phyloP scores from a whole-genome alignment of 2,329 filamentous ascomycete species.

The Paradendryphiella salina region DNA sequence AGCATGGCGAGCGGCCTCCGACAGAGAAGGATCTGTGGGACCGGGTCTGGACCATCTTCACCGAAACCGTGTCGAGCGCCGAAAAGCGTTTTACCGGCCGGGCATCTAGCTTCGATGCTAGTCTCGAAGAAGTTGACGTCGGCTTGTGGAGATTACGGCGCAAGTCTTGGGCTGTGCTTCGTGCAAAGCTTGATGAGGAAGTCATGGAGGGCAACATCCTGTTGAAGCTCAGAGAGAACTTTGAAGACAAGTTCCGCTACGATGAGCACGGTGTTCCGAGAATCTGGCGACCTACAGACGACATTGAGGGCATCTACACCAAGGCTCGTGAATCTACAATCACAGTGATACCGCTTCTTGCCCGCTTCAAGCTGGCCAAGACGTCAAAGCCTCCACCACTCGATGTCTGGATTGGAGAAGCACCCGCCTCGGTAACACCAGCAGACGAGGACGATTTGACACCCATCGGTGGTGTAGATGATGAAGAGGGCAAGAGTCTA shows the following conservation, averaged over 20 bases:
- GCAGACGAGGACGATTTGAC: conserved; percentile 88
- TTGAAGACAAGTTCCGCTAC: conserved; percentile 98
- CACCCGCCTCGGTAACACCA: conserved; percentile 72
- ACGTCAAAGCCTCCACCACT: conserved; percentile 81
- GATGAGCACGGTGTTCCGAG: conserved; percentile 91
- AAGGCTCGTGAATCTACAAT: conserved; percentile 90
- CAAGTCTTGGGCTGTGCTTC: conserved; percentile 91
- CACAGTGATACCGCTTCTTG: conserved; percentile 83
- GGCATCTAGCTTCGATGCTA: conserved; percentile 92
- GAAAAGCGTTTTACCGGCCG: conserved; percentile 83
- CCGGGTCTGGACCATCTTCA: conserved; percentile 87
- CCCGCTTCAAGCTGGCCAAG: conserved; percentile 76
- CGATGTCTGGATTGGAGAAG: conserved; percentile 76
- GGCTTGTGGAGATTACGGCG: conserved; percentile 89
- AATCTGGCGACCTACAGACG: conserved; percentile 95
- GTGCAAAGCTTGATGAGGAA: conserved; percentile 92
- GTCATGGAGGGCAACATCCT: conserved; percentile 97
- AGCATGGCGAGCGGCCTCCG: conserved; percentile 69
- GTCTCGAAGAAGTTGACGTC: conserved; percentile 84
- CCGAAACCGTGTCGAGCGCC: conserved; percentile 78
- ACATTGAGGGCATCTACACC: conserved; percentile 95
- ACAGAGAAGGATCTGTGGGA: conserved; percentile 92
- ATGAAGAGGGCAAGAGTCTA: conserved; percentile 89
- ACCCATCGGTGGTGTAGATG: conserved; percentile 91
- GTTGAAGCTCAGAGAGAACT: conserved; percentile 94